Conservation (phyloP, 306 rosid species). For the barrel medic (Medicago truncatula) region MtrunA17r5.0-ANR NC_053048.1:37749001-37749500, state of each 20-base stretch:
- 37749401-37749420: constrained; percentile 98
- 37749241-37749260: constrained; percentile 5
- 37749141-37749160: constrained; percentile 38
- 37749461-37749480: constrained; percentile 8
- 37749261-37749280: constrained; percentile 15
- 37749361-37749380: constrained; percentile 94
- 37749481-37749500: constrained; percentile 20
- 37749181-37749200: constrained; percentile 21
- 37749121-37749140: constrained; percentile 96
- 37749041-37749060: constrained; percentile 21
- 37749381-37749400: constrained; percentile 98
- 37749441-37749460: constrained; percentile 22
- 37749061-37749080: constrained; percentile 9
- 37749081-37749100: constrained; percentile 96
- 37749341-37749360: constrained; percentile 97
- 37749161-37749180: constrained; percentile 32
- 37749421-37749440: constrained; percentile 44
- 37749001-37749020: constrained; percentile 9
- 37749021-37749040: constrained; percentile 23
- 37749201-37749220: constrained; percentile 16
- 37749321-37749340: constrained; percentile 98
- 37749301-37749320: constrained; percentile 57
- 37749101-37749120: constrained; percentile 95
- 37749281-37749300: constrained; percentile 7
- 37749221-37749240: neutral